These are phyloP conservation scores for Didymella pomorum DNA, from an alignment of 2,329 filamentous ascomycete genomes.

Conservation along the genomic window DNA sequence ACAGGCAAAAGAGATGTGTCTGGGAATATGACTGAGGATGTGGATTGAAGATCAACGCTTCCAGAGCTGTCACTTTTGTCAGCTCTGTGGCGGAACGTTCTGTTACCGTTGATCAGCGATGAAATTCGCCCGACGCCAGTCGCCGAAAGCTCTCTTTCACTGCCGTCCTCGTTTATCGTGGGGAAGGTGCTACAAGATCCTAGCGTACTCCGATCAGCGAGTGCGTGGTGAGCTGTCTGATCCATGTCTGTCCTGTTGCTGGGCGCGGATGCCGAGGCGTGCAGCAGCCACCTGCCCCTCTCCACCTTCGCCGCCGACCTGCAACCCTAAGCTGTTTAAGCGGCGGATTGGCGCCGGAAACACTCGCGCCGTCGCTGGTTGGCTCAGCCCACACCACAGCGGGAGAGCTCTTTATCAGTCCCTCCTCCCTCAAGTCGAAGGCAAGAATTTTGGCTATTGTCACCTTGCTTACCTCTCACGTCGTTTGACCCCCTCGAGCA, in stretches of 20 bases:
- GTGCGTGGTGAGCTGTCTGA: conserved; percentile 20
- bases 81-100: conserved; percentile 10
- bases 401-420: conserved; percentile 16
- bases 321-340: conserved; percentile 17
- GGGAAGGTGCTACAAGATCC: conserved; percentile 32
- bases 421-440: conserved; percentile 2
- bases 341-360: conserved; percentile 17
- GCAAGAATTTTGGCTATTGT: neutral
- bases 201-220: conserved; percentile 30
- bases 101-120: conserved; percentile 1
- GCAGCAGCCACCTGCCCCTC: conserved; percentile 10
- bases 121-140: conserved; percentile 14
- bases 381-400: neutral
- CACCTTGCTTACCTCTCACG: neutral
- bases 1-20: neutral
- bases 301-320: conserved; percentile 18
- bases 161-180: conserved; percentile 33
- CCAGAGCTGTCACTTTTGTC: conserved; percentile 15
- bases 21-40: neutral
- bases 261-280: conserved; percentile 18
- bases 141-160: conserved; percentile 19
- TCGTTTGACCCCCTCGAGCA: conserved; percentile 7
- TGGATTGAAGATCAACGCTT: neutral
- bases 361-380: conserved; percentile 14
- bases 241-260: conserved; percentile 15